Base-by-base conservation (phyloP, 129 eudicot genomes). In the Escallonia rubra region DNA sequence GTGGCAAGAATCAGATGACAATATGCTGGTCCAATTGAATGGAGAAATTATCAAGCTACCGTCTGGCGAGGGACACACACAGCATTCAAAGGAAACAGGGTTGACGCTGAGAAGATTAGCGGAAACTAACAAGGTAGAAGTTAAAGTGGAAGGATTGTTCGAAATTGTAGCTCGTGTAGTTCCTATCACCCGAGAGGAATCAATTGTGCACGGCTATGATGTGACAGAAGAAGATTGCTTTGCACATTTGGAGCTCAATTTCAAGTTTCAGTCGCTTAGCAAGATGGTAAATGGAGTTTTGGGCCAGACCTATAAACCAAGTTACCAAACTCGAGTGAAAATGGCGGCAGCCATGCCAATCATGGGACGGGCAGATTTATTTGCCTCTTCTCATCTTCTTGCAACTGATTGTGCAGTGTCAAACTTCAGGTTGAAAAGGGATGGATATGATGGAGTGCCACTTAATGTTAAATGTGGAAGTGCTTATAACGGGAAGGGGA, bases 131-230 rank as follows among this genome's bases (percentile, higher is more conserved):
- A n/a, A 43, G 59, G 70, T 72, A 7, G 46, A 63, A 43, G 51
- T 63, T 11, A 48, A 40, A 8, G 70, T 39, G 9, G 52, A 72
- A 38, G 64, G 53, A 7, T 51, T 42, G 64, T 54, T 72, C 47
- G 59, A 72, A 67, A 66, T 81, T 23, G 73, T 69, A 3, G 68
- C 78, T 0, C n/a, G 44, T 1, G 86, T 76, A 43, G 79, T 81
- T 10, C 64, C 69, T 2, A 72, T 72, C 55, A 63, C 64, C 8
- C 4, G 48, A 11, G 59, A 72, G 61, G 76, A 63, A 61, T 72
- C 76, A 6, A 43, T 5, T n/a, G 43, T 72, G 16, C 76, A 72
- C 23, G 59, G 60, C 8, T 72, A 63, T 42, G 70, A 65, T 59
- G 65, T 61, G 15, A 71, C 67, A 12, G 58, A 72, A 43, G 70